Evolutionary conservation across 1,139 yeast genomes (phyloP), one percentile per base, ranked within the genome.

Genomic region (Eremothecium gossypii): DNA sequence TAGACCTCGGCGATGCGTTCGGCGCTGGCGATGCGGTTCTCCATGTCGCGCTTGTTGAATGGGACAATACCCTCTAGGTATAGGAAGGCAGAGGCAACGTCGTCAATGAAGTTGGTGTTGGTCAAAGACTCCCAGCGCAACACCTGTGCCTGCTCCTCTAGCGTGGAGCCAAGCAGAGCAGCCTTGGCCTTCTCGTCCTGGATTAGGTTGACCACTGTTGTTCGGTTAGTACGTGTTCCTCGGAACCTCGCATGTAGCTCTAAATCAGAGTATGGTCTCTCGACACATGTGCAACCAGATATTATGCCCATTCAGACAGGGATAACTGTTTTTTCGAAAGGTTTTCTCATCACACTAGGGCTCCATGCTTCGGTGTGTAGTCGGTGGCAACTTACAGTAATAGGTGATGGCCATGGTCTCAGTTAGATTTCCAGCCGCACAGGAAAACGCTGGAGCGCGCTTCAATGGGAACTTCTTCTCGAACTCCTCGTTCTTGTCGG

Each of bases 31-130:
- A 52, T 51, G 47, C 73, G 71, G 39, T 75, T 76, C 50, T 85
- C 94, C 50, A 77, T 78, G 45, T 57, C 61, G 73, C 82, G 83
- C 79, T 86, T 86, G 83, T 84, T 83, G 83, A 77, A 89, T 52
- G 83, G 80, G 32, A 47, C 55, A 36, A 55, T 53, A 47, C 80
- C 77, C 20, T 58, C 44, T 40, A 70, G 53, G 49, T 74, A 71
- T 33, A 53, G 43, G 45, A 49, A 39, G 29, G 49, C 49, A 13
- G 44, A 46, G 36, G 60, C 61, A 41, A 71, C 55, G 43, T 66
- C 54, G 35, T 66, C 55, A 61, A 77, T 59, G 49, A 81, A 55
- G 58, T 85, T 94, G 53, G 76, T 62, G 74, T 81, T 83, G 63
- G 74, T 67, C 53, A 80, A 72, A 13, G 94, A 83, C 59, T 78